Base-by-base conservation (phyloP, 1,284 basidiomycete genomes). In the Ustilago crameri region DNA sequence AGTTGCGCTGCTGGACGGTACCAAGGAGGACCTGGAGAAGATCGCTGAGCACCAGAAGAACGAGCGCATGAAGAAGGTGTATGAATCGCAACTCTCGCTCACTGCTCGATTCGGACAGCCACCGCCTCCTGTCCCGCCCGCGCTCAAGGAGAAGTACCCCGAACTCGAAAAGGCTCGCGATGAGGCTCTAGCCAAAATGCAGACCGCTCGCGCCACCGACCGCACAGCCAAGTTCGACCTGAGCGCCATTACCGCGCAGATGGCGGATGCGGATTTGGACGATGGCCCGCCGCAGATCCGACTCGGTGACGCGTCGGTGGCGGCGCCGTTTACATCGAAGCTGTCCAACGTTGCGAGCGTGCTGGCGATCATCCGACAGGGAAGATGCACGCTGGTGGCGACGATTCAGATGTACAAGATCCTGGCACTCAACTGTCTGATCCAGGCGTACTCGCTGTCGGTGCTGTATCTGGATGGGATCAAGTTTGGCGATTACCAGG, bases 331-430 rank as follows among this genome's bases (percentile, higher is more conserved):
- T 30, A 83, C 81, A 17, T 76, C 72, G 40, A 83, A 83, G 53
- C 52, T 83, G 18, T 60, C 68, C 35, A 74, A 79, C 37, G 79
- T 83, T 15, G 58, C 56, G 24, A 54, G 74, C 48, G 64, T 82
- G 26, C 55, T 73, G 17, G 65, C 79, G 27, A 81, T 83, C 46
- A 79, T 83, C 48, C 70, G 80, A 10, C 81, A 83, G 49, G 81
- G 81, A n/a, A 51, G 81, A 12, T 82, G 76, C 38, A 82, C 80
- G 47, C 63, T 83, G 26, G 81, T 83, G 9, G 78, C 81, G 7
- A 81, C 78, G 40, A 78, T 81, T 42, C 81, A 83, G 66, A 82
- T 81, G 81, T 81, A 83, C 75, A 83, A 83, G 74, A 83, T 82
- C 40, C 66, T 83, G 7, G 81, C 81, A 44, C 70, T 82, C 43